Evolutionary conservation across 1,139 yeast genomes (phyloP).

Genomic region (Blastobotrys capitulatus): DNA sequence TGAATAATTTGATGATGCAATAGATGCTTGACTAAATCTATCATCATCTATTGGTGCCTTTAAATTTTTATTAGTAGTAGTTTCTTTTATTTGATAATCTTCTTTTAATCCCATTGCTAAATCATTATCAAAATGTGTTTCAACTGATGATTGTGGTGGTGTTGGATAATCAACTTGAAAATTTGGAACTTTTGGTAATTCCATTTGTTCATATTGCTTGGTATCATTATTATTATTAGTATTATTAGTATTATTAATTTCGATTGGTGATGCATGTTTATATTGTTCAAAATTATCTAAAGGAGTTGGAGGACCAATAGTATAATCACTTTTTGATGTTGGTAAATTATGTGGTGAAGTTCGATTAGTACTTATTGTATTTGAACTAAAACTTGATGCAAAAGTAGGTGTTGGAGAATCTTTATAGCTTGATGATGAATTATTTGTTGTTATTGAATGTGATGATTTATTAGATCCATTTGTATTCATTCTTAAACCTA

Average conservation of each 20-base stretch:
- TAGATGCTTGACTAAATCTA: conserved; percentile 7
- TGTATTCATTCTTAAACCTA: conserved; percentile 2
- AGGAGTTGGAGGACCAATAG: background rate
- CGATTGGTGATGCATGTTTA: background rate
- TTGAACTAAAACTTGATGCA: background rate
- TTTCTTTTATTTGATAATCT: background rate
- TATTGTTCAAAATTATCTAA: background rate
- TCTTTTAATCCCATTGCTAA: background rate
- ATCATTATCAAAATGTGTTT: conserved; percentile 1
- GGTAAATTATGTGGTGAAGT: background rate
- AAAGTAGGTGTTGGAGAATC: conserved; percentile 2
- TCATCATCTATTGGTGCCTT: background rate
- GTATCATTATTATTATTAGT: background rate
- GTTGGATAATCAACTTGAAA: background rate
- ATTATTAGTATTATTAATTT: background rate
- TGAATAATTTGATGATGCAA: conserved; percentile 21
- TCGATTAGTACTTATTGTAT: background rate
- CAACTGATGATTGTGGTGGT: conserved; percentile 1
- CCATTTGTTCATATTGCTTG: background rate
- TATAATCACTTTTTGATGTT: background rate
- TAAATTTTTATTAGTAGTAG: background rate
- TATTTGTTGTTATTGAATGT: no score
- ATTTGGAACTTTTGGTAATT: background rate
- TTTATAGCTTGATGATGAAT: background rate
- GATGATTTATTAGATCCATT: background rate